Evolutionary conservation across 768 basidiomycete genomes (phyloP), one percentile per base, ranked within the genome.

Genomic region (Mycena leptocephala): DNA sequence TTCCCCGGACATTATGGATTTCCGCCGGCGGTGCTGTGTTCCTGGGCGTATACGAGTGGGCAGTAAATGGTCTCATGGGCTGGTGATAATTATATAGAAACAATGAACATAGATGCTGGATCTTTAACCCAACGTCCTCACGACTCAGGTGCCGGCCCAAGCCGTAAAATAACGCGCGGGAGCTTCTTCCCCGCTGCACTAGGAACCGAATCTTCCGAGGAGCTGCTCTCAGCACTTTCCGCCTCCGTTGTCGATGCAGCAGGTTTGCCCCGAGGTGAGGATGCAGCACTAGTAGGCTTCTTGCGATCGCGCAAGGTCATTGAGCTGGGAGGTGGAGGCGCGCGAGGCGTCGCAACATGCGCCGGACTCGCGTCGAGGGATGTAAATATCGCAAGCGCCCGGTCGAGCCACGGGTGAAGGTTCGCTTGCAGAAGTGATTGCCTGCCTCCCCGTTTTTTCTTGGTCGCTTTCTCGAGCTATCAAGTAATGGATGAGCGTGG

Each of bases 21-120:
- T 97, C 96, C 2, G 93, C 96, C 2, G 98, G 98, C 3, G 98
- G 98, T 2, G 97, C 97, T 0, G 96, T 99, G 0, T 99, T 99
- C 84, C 89, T 99, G 30, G 98, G 98, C n/a, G 94, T 96, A 61
- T 99, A 99, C 80, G 98, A 99, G 83, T 94, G 92, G 91, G 92
- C 89, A 0, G 87, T 93, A 5, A 87, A 90, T 79, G 86, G 88
- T 3, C 82, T 95, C 14, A 88, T 88, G 81, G 81, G 82, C 2
- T 75, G 74, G 69, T 79, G 58, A 69, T 62, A 70, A 11, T 58
- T 18, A 32, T 32, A n/a, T 63, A 75, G 14, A 53, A 56, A 10
- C 41, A 30, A 53, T 11, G 65, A 70, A 56, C 22, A 28, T 69
- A 69, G 46, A 67, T 51, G 32, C 26, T 9, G 30, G 39, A 24